Evolutionary conservation across 176 grass and related monocot genomes (phyloP).

Genomic region (Rhipidocladum racemiflorum): DNA sequence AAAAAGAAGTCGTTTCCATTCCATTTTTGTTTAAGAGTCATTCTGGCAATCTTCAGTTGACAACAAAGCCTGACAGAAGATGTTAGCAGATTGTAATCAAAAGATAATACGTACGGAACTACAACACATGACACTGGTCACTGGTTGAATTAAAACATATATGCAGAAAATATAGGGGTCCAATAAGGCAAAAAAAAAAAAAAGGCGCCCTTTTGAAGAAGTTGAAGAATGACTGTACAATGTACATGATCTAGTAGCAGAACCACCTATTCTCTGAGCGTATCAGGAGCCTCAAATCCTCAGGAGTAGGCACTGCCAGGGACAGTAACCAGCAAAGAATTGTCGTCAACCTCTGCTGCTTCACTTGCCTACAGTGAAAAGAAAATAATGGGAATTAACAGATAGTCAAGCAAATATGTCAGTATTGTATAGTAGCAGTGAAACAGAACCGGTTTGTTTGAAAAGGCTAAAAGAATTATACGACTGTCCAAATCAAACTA

Average conservation of each 20-base stretch:
- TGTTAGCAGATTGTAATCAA: background rate
- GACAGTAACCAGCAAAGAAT: slow-evolving; percentile 48
- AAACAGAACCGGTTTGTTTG: slow-evolving; percentile 4
- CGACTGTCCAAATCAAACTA: background rate
- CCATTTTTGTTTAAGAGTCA: background rate
- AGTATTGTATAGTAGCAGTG: background rate
- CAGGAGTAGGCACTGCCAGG: slow-evolving; percentile 86
- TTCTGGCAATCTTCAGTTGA: background rate
- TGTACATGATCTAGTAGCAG: background rate
- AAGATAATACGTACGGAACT: background rate
- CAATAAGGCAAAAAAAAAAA: slow-evolving; percentile 15
- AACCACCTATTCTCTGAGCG: slow-evolving; percentile 6
- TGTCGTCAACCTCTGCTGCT: slow-evolving; percentile 37
- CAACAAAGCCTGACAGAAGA: slow-evolving; percentile 1
- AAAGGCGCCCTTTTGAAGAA: background rate
- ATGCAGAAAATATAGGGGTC: slow-evolving; percentile 11
- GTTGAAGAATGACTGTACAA: background rate
- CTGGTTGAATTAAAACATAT: background rate
- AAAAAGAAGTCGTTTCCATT: too few species aligned
- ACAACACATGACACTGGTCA: background rate
- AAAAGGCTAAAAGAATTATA: slow-evolving; percentile 4
- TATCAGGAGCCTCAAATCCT: slow-evolving; percentile 12
- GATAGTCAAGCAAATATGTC: background rate
- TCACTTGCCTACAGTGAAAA: slow-evolving; percentile 38
- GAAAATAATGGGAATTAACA: background rate